phyloP scores from a whole-genome alignment of 208 protist genomes.

The Wallacemonas rigidus region DNA sequence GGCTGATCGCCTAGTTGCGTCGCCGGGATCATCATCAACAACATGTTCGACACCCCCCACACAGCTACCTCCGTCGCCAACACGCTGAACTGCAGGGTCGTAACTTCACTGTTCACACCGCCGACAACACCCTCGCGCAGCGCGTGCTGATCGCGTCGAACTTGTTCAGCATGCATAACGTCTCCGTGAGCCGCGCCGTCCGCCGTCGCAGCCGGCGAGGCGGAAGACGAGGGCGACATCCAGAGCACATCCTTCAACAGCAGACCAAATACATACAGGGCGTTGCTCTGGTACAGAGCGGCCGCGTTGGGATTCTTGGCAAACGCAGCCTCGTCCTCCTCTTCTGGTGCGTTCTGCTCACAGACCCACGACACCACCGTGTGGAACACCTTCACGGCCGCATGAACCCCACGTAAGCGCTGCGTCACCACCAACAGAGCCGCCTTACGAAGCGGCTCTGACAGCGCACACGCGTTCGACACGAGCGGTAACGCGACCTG shows the following conservation, averaged over 20 bases:
- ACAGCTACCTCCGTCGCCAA: conserved; percentile 69
- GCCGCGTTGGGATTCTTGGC: conserved; percentile 50
- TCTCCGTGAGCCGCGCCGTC: neutral
- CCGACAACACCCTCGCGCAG: conserved; percentile 43
- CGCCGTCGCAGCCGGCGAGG: neutral
- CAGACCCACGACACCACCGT: conserved; percentile 47
- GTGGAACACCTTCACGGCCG: conserved; percentile 59
- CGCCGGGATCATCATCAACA: conserved; percentile 75
- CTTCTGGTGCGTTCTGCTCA: conserved; percentile 43
- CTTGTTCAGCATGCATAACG: neutral
- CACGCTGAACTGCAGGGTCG: conserved; percentile 62
- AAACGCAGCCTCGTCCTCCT: conserved; percentile 78
- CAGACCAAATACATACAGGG: conserved; percentile 56
- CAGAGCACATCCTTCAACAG: conserved; percentile 72
- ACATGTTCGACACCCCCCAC: conserved; percentile 63
- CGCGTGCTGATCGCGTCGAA: conserved; percentile 32
- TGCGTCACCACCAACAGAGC: conserved; percentile 35
- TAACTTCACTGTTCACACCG: conserved; percentile 39
- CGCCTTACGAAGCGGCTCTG: conserved; percentile 32
- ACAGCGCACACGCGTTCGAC: conserved; percentile 22
- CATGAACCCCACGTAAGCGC: conserved; percentile 48
- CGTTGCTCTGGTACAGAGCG: conserved; percentile 42
- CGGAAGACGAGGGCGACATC: conserved; percentile 20
- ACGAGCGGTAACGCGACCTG: conserved; percentile 48
- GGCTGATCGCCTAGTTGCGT: conserved; percentile 48